These are phyloP conservation scores for Septoria linicola DNA, from an alignment of 2,329 filamentous ascomycete species.

Conservation along the genomic window DNA sequence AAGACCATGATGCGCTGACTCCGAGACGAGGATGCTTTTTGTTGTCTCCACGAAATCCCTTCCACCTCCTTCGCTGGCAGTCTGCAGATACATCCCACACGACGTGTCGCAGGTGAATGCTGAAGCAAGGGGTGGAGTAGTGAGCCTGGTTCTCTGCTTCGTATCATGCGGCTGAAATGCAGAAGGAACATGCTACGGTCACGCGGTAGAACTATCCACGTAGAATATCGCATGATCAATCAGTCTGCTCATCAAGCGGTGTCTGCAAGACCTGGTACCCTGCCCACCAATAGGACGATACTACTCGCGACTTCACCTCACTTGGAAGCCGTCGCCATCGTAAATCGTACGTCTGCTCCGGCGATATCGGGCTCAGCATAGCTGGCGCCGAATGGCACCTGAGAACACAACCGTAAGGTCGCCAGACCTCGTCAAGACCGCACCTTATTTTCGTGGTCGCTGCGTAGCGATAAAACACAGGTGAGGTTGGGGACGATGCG, in stretches of 20 bases:
- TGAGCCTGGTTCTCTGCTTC: not conserved
- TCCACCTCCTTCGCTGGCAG: not conserved
- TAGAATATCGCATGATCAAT: slow-evolving; percentile 5
- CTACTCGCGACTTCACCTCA: slow-evolving; percentile 2
- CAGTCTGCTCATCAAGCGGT: slow-evolving; percentile 1
- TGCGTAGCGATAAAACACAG: too few relatives aligned
- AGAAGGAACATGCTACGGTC: too few relatives aligned
- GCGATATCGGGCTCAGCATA: too few relatives aligned
- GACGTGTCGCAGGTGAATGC: not conserved
- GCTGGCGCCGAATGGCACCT: too few relatives aligned
- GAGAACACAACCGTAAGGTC: too few relatives aligned
- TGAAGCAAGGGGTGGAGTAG: not conserved
- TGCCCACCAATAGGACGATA: slow-evolving; percentile 5
- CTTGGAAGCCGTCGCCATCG: not conserved
- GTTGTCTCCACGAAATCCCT: not conserved
- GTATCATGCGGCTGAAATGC: slow-evolving; percentile 9
- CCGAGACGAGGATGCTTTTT: not conserved
- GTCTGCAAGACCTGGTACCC: not conserved
- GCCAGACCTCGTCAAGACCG: too few relatives aligned
- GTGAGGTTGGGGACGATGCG: too few relatives aligned
- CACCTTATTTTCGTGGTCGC: too few relatives aligned
- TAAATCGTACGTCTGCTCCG: too few relatives aligned
- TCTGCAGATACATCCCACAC: too few relatives aligned
- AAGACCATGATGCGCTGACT: not conserved
- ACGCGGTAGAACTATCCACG: not conserved